These are phyloP conservation scores for Phytophthora multivora DNA, from an alignment of 352 stramenopile species.

Conservation along the genomic window DNA sequence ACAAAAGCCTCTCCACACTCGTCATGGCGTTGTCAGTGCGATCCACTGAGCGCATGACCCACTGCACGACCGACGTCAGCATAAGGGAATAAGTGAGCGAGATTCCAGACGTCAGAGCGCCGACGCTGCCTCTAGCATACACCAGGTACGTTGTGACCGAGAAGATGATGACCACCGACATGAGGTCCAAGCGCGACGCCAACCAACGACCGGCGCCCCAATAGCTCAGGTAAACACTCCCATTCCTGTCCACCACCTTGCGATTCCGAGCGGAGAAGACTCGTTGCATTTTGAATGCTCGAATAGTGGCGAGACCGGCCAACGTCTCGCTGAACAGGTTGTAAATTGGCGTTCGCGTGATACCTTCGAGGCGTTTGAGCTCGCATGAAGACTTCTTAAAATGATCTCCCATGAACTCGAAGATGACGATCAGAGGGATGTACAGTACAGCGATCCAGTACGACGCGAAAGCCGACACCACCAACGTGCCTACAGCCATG, in stretches of 20 bases:
- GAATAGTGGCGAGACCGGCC: constrained; percentile 92
- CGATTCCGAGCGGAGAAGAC: constrained; percentile 45
- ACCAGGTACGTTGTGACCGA: constrained; percentile 89
- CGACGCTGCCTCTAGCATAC: constrained; percentile 36
- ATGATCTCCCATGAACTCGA: constrained; percentile 72
- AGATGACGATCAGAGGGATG: constrained; percentile 62
- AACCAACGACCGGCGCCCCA: constrained; percentile 90
- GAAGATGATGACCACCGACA: constrained; percentile 88
- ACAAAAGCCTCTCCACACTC: constrained; percentile 34
- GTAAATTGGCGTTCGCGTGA: constrained; percentile 90
- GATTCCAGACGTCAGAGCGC: constrained; percentile 32
- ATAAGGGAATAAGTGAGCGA: constrained; percentile 52
- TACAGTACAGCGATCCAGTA: constrained; percentile 52
- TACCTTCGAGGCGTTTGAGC: constrained; percentile 93
- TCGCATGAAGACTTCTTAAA: constrained; percentile 84
- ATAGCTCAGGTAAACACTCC: constrained; percentile 50
- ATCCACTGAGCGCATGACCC: constrained; percentile 28
- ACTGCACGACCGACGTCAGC: constrained; percentile 53
- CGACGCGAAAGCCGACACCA: constrained; percentile 47
- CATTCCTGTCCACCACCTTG: constrained; percentile 44
- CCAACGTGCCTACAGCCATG: constrained; percentile 33
- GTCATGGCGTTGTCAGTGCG: constrained; percentile 50
- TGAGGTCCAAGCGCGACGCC: constrained; percentile 88
- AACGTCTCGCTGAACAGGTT: constrained; percentile 91
- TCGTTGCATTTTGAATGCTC: constrained; percentile 53